Evolutionary conservation across 2,329 filamentous ascomycete genomes (phyloP).

Genomic region (Ilyonectria sp.): DNA sequence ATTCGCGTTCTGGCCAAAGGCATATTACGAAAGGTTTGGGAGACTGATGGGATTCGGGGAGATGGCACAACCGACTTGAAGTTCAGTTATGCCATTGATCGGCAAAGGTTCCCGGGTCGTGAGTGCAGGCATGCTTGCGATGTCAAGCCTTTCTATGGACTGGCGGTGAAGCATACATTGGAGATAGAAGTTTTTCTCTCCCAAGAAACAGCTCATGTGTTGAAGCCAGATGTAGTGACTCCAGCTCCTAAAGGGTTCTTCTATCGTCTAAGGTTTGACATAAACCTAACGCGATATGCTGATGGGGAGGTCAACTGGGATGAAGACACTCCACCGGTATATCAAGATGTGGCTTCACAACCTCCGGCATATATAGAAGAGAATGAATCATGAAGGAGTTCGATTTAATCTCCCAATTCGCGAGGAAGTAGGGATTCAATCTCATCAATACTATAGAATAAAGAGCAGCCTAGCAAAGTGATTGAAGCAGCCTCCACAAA

Average conservation of each 20-base stretch:
- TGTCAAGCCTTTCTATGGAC: not conserved
- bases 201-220: not conserved
- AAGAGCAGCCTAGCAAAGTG: not conserved
- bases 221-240: not conserved
- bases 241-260: not conserved
- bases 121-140: not conserved
- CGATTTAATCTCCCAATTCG: too few species aligned
- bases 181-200: not conserved
- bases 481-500: too few species aligned
- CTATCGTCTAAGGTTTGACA: not conserved
- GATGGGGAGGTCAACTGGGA: not conserved
- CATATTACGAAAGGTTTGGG: not conserved
- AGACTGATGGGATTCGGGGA: not conserved
- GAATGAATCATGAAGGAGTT: too few species aligned
- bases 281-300: not conserved
- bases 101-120: not conserved
- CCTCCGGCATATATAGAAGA: not conserved
- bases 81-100: not conserved
- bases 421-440: not conserved
- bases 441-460: too few species aligned
- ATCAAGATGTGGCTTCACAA: not conserved
- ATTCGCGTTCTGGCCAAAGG: not conserved
- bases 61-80: not conserved
- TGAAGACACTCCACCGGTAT: not conserved
- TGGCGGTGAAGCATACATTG: not conserved